Percentiles rank a stretch among this genome's conserved stretches.
Evolutionary conservation across 257 asterid species (phyloP).

Genomic region (Anisodus acutangulus): DNA sequence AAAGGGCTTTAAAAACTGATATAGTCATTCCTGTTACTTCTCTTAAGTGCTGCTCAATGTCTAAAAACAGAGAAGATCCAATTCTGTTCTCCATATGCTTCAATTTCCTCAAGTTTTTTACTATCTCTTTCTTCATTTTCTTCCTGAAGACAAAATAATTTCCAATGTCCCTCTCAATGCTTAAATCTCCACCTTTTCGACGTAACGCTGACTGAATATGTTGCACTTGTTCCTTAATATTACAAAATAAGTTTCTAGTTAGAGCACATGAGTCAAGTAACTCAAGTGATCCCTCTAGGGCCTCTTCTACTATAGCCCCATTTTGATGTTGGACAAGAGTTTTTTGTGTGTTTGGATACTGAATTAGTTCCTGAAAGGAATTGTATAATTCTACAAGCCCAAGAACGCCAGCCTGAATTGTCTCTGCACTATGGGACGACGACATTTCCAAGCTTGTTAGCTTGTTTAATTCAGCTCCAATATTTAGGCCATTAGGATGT

Average conservation of each 20-base stretch:
- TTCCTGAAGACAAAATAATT: conserved; percentile 50
- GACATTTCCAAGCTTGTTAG: conserved; percentile 45
- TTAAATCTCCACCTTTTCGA: conserved; percentile 56
- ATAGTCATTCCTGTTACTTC: conserved; percentile 43
- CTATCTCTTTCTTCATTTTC: conserved; percentile 54
- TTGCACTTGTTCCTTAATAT: conserved; percentile 50
- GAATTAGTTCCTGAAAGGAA: conserved; percentile 38
- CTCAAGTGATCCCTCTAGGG: conserved; percentile 53
- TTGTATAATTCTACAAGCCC: conserved; percentile 42
- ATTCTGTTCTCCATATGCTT: conserved; percentile 51
- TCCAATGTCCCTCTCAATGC: conserved; percentile 42
- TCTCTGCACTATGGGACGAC: conserved; percentile 37
- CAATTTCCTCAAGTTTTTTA: conserved; percentile 53
- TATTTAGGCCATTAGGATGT: conserved; percentile 47
- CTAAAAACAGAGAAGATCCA: conserved; percentile 16
- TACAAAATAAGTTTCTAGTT: conserved; percentile 47
- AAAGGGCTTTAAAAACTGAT: conserved; percentile 44
- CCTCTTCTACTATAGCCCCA: conserved; percentile 43
- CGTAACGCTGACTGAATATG: conserved; percentile 70
- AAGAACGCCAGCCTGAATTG: conserved; percentile 42
- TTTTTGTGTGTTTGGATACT: conserved; percentile 37
- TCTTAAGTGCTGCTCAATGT: conserved; percentile 31
- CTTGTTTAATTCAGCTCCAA: conserved; percentile 53
- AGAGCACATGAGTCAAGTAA: conserved; percentile 64
- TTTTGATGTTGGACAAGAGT: conserved; percentile 43